Evolutionary conservation across 1,284 basidiomycete species (phyloP).

Genomic region (Rhodotorula sp.): DNA sequence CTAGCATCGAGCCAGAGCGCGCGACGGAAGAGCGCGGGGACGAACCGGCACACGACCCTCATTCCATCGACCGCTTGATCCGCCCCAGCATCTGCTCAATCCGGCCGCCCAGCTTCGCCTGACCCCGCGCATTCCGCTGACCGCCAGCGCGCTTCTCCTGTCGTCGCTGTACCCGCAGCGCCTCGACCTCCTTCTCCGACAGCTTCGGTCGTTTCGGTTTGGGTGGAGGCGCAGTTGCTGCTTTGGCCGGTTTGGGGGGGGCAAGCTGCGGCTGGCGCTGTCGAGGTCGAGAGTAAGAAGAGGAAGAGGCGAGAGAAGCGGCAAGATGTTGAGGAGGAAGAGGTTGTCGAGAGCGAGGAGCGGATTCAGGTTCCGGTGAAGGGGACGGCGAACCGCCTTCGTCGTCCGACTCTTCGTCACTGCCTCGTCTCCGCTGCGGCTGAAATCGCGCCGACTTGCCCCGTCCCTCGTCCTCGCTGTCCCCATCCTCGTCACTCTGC

Average conservation of each 20-base stretch:
- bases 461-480: slow-evolving; percentile 13
- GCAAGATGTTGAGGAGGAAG: slow-evolving; percentile 4
- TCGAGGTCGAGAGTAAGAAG: neutral
- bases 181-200: slow-evolving; percentile 27
- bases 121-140: slow-evolving; percentile 26
- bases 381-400: slow-evolving; percentile 4
- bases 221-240: neutral
- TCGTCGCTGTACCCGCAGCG: slow-evolving; percentile 26
- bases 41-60: no score
- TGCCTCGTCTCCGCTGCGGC: neutral
- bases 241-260: neutral
- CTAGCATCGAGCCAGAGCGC: no score
- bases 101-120: slow-evolving; percentile 34
- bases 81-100: slow-evolving; percentile 35
- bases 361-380: slow-evolving; percentile 15
- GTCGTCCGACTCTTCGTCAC: neutral
- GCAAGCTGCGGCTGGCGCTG: neutral
- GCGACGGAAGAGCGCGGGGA: no score
- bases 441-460: neutral
- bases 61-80: slow-evolving; percentile 30
- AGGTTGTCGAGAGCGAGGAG: slow-evolving; percentile 13
- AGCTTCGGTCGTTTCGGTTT: slow-evolving; percentile 23
- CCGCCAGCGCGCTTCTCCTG: slow-evolving; percentile 23
- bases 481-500: slow-evolving; percentile 18
- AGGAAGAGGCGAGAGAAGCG: slow-evolving; percentile 6